Evolutionary conservation across 169 alveolate species (phyloP).

Genomic region (Plasmodium gaboni): DNA sequence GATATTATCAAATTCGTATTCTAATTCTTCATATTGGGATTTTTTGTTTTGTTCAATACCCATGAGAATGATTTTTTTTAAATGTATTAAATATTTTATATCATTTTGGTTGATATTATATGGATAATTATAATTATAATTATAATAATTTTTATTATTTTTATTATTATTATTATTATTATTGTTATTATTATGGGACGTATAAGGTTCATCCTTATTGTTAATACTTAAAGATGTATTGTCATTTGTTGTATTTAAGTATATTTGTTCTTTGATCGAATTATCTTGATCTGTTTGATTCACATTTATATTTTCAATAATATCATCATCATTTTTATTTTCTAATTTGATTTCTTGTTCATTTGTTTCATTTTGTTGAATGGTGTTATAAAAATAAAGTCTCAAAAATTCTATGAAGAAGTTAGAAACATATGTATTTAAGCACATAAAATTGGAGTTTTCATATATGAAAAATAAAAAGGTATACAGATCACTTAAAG

Average conservation of each 20-base stretch:
- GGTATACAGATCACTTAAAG: slow-evolving; percentile 45
- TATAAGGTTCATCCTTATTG: not conserved
- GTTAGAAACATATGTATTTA: slow-evolving; percentile 34
- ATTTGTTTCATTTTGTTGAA: not conserved
- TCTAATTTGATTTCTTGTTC: not conserved
- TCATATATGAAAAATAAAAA: slow-evolving; percentile 66
- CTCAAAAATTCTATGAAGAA: slow-evolving; percentile 52
- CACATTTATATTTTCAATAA: no score
- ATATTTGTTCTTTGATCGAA: not conserved
- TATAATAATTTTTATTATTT: no score
- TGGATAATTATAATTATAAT: no score
- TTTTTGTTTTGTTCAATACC: slow-evolving; percentile 39
- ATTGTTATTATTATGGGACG: not conserved
- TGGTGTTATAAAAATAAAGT: slow-evolving; percentile 42
- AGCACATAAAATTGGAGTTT: slow-evolving; percentile 29
- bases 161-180: not conserved
- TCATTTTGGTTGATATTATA: slow-evolving; percentile 17
- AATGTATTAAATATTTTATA: slow-evolving; percentile 47
- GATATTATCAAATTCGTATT: slow-evolving; percentile 46
- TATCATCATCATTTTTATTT: not conserved
- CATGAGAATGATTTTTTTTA: slow-evolving; percentile 57
- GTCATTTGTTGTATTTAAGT: not conserved
- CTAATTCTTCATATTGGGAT: slow-evolving; percentile 25
- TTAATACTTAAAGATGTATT: not conserved
- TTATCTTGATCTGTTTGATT: not conserved